These are phyloP conservation scores for Boletellus sp. DNA, from an alignment of 1,284 basidiomycete genomes.

Conservation along the genomic window DNA sequence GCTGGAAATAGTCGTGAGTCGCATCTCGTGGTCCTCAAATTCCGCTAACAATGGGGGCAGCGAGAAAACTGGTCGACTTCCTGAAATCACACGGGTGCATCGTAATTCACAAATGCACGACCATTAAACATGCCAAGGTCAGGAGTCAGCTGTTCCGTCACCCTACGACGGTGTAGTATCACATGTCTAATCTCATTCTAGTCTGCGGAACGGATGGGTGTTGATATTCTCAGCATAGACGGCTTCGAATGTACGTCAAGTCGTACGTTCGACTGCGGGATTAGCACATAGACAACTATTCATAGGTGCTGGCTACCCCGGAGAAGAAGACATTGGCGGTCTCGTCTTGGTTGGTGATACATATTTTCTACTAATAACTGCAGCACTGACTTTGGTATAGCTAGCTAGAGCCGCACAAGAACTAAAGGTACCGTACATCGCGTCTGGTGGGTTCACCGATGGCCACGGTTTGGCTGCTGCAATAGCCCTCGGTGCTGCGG, in stretches of 20 bases:
- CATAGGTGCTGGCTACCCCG: conserved; percentile 87
- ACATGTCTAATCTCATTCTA: conserved; percentile 25
- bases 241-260: conserved; percentile 75
- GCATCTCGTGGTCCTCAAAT: background rate
- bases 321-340: conserved; percentile 92
- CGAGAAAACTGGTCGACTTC: conserved; percentile 75
- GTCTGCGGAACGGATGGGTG: conserved; percentile 76
- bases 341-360: conserved; percentile 68
- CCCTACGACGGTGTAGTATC: background rate
- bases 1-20: conserved; percentile 84
- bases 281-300: background rate
- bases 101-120: conserved; percentile 91
- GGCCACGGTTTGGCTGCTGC: conserved; percentile 80
- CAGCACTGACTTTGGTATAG: conserved; percentile 34
- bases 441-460: conserved; percentile 85
- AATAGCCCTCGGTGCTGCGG: conserved; percentile 78
- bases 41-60: conserved; percentile 35
- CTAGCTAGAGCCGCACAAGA: conserved; percentile 87
- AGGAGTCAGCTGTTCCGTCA: conserved; percentile 4
- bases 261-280: background rate
- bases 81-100: conserved; percentile 76
- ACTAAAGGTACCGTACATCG: conserved; percentile 82
- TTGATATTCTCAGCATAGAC: conserved; percentile 85
- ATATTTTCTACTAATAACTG: background rate
- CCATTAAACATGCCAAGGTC: conserved; percentile 82